Evolutionary conservation across 1,139 yeast species (phyloP), one percentile per base, ranked within the genome.

Genomic region (Hyphopichia pseudoburtonii): DNA sequence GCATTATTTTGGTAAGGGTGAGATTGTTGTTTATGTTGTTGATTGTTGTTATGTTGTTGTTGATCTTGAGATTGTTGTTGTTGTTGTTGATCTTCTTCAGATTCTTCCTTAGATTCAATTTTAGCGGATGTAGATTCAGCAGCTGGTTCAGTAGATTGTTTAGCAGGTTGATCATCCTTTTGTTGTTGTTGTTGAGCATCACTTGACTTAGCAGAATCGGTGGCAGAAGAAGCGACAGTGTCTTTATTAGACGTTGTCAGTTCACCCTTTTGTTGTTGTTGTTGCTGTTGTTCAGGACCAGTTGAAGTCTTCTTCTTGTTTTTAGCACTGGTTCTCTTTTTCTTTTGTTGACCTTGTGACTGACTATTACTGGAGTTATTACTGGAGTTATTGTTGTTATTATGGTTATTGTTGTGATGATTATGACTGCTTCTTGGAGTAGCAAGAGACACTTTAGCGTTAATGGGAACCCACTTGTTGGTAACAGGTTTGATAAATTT

Each of bases 391-490:
- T n/a, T n/a, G n/a, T n/a, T n/a, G n/a, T n/a, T n/a, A n/a, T n/a
- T n/a, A n/a, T n/a, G n/a, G 54, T 40, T 32, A 48, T 45, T 36
- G 10, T 43, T 50, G 26, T 41, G 40, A 25, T 55, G 45, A 19
- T 39, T 32, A 8, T 46, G 47, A 48, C 58, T 50, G 43, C 52
- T 35, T 48, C 60, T 51, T 17, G 66, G 53, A 43, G 57, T 64
- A 28, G 80, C 70, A 43, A 77, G 69, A 36, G 77, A 79, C 38
- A 85, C 82, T 45, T 83, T 78, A 22, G 92, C 94, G 48, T 79
- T 77, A 56, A 83, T 81, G n/a, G 95, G 95, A 32, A 86, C 85
- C 95, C 95, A 88, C 62, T 87, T 87, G 52, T 84, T 89, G 47
- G 82, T 80, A 46, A 82, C 79, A 26, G 86, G 73, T 47, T 70